A percentile compares a stretch with the other conserved stretches of the same genome.
phyloP scores from a whole-genome alignment of 352 stramenopile genomes.

The Globisporangium heterothallicum region DNA sequence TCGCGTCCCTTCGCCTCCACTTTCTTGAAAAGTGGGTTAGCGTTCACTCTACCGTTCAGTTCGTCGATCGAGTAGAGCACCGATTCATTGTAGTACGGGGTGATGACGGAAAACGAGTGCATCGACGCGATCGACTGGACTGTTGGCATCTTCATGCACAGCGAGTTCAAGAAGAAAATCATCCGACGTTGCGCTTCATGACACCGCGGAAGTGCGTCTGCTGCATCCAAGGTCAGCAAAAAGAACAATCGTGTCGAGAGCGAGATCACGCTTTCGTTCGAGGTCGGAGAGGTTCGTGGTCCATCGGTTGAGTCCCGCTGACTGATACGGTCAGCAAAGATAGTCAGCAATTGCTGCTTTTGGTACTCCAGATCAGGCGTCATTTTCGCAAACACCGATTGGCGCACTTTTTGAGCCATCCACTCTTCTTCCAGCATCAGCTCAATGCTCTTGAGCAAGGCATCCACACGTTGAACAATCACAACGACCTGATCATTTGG shows the following conservation, averaged over 20 bases:
- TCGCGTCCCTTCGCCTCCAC: conserved; percentile 81
- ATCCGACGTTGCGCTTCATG: conserved; percentile 84
- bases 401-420: conserved; percentile 81
- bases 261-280: conserved; percentile 77
- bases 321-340: conserved; percentile 71
- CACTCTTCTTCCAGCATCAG: conserved; percentile 84
- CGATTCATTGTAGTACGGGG: conserved; percentile 87
- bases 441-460: conserved; percentile 76
- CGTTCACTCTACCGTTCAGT: conserved; percentile 72
- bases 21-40: conserved; percentile 83
- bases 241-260: conserved; percentile 79
- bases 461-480: conserved; percentile 71
- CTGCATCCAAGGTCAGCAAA: conserved; percentile 77
- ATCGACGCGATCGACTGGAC: conserved; percentile 82
- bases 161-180: conserved; percentile 87
- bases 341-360: conserved; percentile 67
- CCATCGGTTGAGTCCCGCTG: conserved; percentile 41
- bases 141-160: conserved; percentile 85
- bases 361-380: conserved; percentile 75
- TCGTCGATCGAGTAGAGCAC: conserved; percentile 84
- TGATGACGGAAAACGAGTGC: conserved; percentile 86
- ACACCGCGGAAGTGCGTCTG: conserved; percentile 75
- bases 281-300: conserved; percentile 47
- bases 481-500: conserved; percentile 73
- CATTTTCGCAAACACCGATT: conserved; percentile 72